Evolutionary conservation across 495 filamentous ascomycete species (phyloP), one percentile per base, ranked within the genome.

Genomic region (Aspergillus mulundensis): DNA sequence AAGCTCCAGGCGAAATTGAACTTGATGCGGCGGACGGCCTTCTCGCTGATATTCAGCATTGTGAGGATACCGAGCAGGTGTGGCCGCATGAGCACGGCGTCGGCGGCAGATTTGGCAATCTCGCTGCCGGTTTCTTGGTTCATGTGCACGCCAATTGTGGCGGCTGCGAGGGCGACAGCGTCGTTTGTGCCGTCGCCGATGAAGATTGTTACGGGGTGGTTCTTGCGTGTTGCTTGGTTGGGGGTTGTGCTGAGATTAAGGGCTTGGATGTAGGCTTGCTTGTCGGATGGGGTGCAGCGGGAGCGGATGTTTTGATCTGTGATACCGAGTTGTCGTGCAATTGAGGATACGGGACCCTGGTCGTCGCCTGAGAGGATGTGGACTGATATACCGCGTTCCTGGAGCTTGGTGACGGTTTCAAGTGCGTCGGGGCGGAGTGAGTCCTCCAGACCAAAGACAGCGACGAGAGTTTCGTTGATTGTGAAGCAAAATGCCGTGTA

Each of bases 101-200:
- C 87, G 0, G 88, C 86, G 10, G 86, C 87, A 16, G 75, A 79
- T 54, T 81, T 67, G 8, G 89, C 85, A 4, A 91, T 74, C 43
- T 90, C 87, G 0, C 76, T 84, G 28, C 80, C 81, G n/a, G n/a
- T n/a, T n/a, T n/a, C n/a, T 56, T 66, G 60, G 64, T 80, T 81
- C 57, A 88, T 79, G 60, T 89, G 86, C 3, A 91, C 69, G 46
- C 89, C 89, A 56, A 94, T 82, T 23, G 81, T 81, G n/a, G 89
- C 87, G 60, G 82, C 78, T 3, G 86, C 81, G 6, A 94, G 77
- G 2, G 89, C 88, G 12, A 85, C 74, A 0, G 89, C 87, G 64
- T 92, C 89, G 67, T 94, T 94, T 4, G 87, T 89, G 7, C 89
- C 89, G 61, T 94, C 89, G 41, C 89, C 89, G 59, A 79, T 78